A percentile compares a stretch with the other conserved stretches of the same genome.
Conservation (phyloP, 2,329 filamentous ascomycete genomes). For the Xylariaceae sp. region DNA sequence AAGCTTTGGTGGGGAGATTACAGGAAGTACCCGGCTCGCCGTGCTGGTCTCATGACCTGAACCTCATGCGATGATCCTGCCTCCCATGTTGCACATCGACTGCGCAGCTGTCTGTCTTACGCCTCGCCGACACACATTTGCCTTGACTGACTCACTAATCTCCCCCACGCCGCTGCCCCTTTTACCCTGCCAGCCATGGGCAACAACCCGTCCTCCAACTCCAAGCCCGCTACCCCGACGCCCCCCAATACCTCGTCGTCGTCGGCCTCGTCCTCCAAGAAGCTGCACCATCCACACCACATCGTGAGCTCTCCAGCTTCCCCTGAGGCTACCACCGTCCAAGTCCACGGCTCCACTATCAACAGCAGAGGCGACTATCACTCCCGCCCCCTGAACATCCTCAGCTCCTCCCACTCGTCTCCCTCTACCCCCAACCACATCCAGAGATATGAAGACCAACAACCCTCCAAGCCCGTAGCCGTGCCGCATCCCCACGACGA, state of each 20-base stretch:
- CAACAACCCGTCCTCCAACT: slow-evolving; percentile 38
- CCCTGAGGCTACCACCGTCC: slow-evolving; percentile 58
- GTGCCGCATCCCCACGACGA: slow-evolving; percentile 42
- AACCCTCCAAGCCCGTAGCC: slow-evolving; percentile 56
- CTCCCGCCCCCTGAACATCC: slow-evolving; percentile 46
- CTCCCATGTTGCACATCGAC: slow-evolving; percentile 17
- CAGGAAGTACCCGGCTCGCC: not conserved
- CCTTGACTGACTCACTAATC: slow-evolving; percentile 5
- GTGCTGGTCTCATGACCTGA: slow-evolving; percentile 27
- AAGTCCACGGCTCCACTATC: slow-evolving; percentile 55
- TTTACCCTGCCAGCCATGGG: slow-evolving; percentile 34
- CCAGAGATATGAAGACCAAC: slow-evolving; percentile 27
- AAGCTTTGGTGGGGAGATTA: slow-evolving; percentile 6
- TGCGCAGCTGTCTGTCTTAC: slow-evolving; percentile 4
- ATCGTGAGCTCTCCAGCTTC: slow-evolving; percentile 50
- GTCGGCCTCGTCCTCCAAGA: slow-evolving; percentile 35
- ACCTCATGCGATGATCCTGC: slow-evolving; percentile 26
- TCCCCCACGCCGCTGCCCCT: slow-evolving; percentile 8
- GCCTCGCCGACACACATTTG: not conserved
- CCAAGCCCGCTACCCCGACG: slow-evolving; percentile 33
- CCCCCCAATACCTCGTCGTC: slow-evolving; percentile 24
- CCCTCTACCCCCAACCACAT: slow-evolving; percentile 30
- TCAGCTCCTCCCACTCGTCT: slow-evolving; percentile 46
- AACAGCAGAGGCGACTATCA: slow-evolving; percentile 46
- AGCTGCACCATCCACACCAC: slow-evolving; percentile 47